These are phyloP conservation scores for Suhomyces sp. DNA, from an alignment of 805 yeast genomes.

Conservation along the genomic window DNA sequence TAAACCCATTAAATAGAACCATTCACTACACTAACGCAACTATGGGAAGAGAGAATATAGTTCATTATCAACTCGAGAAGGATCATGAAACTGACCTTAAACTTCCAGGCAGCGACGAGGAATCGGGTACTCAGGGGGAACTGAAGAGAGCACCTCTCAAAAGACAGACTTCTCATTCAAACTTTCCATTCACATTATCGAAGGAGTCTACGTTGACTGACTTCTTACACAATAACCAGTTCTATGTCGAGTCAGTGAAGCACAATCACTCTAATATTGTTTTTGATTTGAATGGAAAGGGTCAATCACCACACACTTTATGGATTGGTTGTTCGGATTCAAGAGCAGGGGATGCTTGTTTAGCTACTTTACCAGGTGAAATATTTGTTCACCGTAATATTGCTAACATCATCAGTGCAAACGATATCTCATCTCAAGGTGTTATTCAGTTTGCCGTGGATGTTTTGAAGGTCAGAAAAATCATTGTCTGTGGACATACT, in stretches of 20 bases:
- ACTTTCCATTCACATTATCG: slow-evolving; percentile 46
- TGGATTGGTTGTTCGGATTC: slow-evolving; percentile 97
- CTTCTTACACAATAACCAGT: slow-evolving; percentile 46
- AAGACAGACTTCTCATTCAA: slow-evolving; percentile 8
- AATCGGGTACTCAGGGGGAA: neutral
- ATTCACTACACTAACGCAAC: neutral
- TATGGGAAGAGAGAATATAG: slow-evolving; percentile 43
- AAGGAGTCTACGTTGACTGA: slow-evolving; percentile 49
- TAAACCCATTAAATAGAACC: neutral
- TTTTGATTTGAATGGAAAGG: slow-evolving; percentile 64
- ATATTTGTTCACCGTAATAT: slow-evolving; percentile 85
- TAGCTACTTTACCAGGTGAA: slow-evolving; percentile 85
- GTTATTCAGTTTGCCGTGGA: slow-evolving; percentile 87
- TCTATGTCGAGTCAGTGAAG: slow-evolving; percentile 45
- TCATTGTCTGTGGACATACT: slow-evolving; percentile 89
- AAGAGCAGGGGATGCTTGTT: slow-evolving; percentile 75
- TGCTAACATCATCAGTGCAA: slow-evolving; percentile 70
- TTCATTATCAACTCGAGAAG: slow-evolving; percentile 38
- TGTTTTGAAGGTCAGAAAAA: slow-evolving; percentile 73
- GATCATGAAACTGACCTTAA: slow-evolving; percentile 36
- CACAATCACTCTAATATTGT: slow-evolving; percentile 50
- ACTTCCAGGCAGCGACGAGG: neutral
- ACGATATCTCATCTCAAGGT: slow-evolving; percentile 71
- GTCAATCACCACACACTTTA: slow-evolving; percentile 88
- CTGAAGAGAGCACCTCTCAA: slow-evolving; percentile 1